A percentile compares a stretch with the other conserved stretches of the same genome.
These are phyloP conservation scores for Aegle marmelos DNA, from an alignment of 345 rosid species.

Conservation along the genomic window DNA sequence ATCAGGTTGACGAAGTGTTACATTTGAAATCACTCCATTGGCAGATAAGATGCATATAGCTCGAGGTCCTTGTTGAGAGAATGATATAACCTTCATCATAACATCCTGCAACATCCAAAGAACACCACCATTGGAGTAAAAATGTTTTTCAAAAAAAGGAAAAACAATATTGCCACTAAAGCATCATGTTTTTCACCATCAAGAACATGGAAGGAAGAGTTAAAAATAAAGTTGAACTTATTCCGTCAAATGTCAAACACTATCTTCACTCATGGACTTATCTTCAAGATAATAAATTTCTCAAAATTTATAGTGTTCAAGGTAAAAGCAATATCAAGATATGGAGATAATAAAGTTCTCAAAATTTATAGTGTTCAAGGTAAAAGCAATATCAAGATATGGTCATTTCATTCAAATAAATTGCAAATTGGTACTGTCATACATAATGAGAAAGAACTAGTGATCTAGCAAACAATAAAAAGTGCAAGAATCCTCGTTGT, in stretches of 20 bases:
- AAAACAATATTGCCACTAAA: not conserved
- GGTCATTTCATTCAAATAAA: not conserved
- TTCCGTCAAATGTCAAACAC: not conserved
- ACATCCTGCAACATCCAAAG: conserved; percentile 52
- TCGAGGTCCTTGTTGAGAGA: conserved; percentile 86
- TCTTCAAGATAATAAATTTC: not conserved
- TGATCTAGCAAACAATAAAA: not conserved
- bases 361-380: not conserved
- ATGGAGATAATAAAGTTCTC: too few species aligned
- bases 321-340: not conserved
- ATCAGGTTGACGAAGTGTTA: conserved; percentile 75
- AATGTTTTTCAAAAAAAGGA: not conserved
- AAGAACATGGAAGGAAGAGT: not conserved
- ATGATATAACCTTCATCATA: conserved; percentile 76
- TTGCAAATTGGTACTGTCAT: not conserved
- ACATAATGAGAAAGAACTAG: not conserved
- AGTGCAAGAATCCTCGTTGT: not conserved
- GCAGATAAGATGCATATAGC: conserved; percentile 79
- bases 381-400: not conserved
- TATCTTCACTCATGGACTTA: not conserved
- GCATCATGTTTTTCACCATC: not conserved
- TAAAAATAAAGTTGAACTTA: not conserved
- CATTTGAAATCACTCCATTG: conserved; percentile 74
- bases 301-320: not conserved
- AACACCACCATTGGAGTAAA: conserved; percentile 7